Conservation (phyloP, 768 basidiomycete genomes). For the Coprinellus micaceus region DNA sequence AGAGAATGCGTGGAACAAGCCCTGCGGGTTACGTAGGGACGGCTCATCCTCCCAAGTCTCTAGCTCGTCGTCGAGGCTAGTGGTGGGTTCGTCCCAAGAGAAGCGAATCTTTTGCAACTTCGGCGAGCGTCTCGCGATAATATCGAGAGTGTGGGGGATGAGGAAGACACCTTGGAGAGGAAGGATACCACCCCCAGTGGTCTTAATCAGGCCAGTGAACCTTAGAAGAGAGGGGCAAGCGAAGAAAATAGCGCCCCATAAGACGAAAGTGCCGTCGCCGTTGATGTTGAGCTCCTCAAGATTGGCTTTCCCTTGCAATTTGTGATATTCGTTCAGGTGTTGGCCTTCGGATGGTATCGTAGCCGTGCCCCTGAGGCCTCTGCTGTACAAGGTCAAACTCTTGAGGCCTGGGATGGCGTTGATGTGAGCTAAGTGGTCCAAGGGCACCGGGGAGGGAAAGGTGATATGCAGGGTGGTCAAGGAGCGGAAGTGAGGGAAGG, state of each 20-base stretch:
- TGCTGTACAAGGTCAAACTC: not conserved
- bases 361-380: not conserved
- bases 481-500: not conserved
- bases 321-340: not conserved
- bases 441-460: not conserved
- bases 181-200: no score
- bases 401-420: not conserved
- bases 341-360: not conserved
- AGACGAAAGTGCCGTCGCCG: not conserved
- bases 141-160: not conserved
- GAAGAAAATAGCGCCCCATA: not conserved
- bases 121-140: not conserved
- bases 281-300: not conserved
- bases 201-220: not conserved
- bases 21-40: not conserved
- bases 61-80: not conserved
- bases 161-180: not conserved
- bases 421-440: not conserved
- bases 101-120: not conserved
- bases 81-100: not conserved
- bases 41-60: not conserved
- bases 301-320: not conserved
- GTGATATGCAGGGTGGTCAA: not conserved
- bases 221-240: not conserved
- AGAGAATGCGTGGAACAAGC: not conserved